Base-by-base conservation (phyloP, 75 land plant species). In the Picea glauca region DNA sequence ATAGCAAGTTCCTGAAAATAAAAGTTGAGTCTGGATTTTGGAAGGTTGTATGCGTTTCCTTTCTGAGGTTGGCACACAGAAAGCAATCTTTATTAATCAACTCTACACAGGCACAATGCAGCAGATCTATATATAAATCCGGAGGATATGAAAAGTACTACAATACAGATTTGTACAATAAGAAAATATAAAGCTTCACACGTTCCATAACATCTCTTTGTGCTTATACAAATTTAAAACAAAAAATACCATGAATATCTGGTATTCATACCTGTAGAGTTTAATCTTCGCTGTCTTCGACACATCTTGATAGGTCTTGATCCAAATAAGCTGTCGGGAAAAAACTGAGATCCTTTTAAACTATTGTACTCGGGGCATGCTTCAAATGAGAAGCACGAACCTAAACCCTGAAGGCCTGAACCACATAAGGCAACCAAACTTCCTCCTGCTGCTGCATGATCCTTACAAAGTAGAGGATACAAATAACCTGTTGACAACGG, bases 321-420 rank as follows among this genome's bases (percentile, higher is more conserved):
- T 18, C 84, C 80, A 50, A 82, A 82, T 66, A 82, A 62, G 58
- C 58, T 64, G 35, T 84, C 86, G 13, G 81, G 70, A 65, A 78
- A 79, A 73, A 84, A 74, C 54, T 79, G 21, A 63, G 70, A 77
- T 15, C 60, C 77, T 59, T 56, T 80, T 43, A 83, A 85, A 76
- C 46, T 83, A 75, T 78, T 83, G 60, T 79, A 88, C 77, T 88
- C 85, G 20, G 85, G 77, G 75, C 90, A 88, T 30, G 85, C 85
- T 84, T 91, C 88, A 46, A 90, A 86, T 12, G 89, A 72, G 58
- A 87, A 72, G 76, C 86, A 86, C 3, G 89, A 91, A 21, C 84
- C 84, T 21, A 91, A 72, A 31, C 82, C 80, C 9, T 83, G 84
- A 72, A 91, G 80, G 54, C 90, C 79, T 38, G 87, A 84, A 78